A percentile compares a stretch with the other conserved stretches of the same genome.
Evolutionary conservation across 2,329 filamentous ascomycete genomes (phyloP).

Genomic region (Scytalidium sp.): DNA sequence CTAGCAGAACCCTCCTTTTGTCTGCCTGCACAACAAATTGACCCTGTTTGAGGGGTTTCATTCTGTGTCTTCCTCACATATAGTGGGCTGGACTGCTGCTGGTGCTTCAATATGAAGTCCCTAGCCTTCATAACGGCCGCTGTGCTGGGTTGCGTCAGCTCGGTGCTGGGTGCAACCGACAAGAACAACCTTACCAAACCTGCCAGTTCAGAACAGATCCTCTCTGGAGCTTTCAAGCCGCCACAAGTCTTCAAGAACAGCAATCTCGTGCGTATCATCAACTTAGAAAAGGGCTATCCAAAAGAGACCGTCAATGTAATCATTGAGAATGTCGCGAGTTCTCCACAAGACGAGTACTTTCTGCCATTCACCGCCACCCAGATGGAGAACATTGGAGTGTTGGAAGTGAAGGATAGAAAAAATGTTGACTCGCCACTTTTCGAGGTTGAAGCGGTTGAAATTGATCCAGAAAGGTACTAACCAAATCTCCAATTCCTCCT

Average conservation of each 20-base stretch:
- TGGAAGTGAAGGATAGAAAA: conserved; percentile 94
- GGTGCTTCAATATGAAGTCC: conserved; percentile 26
- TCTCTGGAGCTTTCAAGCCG: conserved; percentile 71
- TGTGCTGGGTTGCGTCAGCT: conserved; percentile 44
- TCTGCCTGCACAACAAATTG: neutral
- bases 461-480: conserved; percentile 55
- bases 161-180: conserved; percentile 21
- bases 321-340: conserved; percentile 79
- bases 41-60: neutral
- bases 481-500: conserved; percentile 4
- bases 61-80: neutral
- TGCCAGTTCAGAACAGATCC: conserved; percentile 54
- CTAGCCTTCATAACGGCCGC: conserved; percentile 52
- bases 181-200: conserved; percentile 27
- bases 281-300: conserved; percentile 88
- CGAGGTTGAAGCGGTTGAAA: conserved; percentile 64
- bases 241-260: conserved; percentile 90
- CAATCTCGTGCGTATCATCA: conserved; percentile 87
- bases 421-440: conserved; percentile 66
- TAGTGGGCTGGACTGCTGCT: conserved; percentile 14
- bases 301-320: conserved; percentile 93
- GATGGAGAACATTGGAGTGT: conserved; percentile 73
- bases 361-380: conserved; percentile 77
- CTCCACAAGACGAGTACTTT: conserved; percentile 86
- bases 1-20: neutral